phyloP scores from a whole-genome alignment of 2,329 filamentous ascomycete genomes.

The Colletotrichum coccodes region DNA sequence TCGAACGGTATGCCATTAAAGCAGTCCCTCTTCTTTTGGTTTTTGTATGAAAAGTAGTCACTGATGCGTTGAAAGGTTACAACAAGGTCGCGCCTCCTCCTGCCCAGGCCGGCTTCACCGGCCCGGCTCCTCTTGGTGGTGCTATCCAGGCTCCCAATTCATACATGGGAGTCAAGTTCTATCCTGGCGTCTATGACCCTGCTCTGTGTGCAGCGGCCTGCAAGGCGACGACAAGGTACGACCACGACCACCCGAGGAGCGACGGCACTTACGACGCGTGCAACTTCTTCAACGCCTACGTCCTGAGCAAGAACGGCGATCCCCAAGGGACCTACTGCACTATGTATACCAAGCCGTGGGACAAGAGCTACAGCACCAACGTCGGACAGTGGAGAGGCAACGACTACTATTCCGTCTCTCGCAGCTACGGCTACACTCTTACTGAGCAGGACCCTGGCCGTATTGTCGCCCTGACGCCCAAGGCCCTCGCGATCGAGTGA shows the following conservation, averaged over 20 bases:
- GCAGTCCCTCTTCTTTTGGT: too few relatives aligned
- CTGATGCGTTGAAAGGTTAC: neutral
- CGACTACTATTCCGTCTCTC: constrained; percentile 19
- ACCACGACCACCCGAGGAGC: constrained; percentile 5
- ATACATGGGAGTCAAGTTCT: constrained; percentile 19
- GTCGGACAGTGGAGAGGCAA: constrained; percentile 18
- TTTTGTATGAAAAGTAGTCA: neutral
- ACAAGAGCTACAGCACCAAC: constrained; percentile 27
- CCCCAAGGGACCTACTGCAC: constrained; percentile 22
- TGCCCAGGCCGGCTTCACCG: neutral
- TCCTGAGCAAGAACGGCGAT: constrained; percentile 2
- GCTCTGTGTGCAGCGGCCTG: constrained; percentile 15
- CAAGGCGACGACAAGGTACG: constrained; percentile 12
- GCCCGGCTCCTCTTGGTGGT: neutral
- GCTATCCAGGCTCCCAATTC: constrained; percentile 8
- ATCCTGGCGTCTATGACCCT: constrained; percentile 6
- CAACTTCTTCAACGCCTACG: constrained; percentile 30
- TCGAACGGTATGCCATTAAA: constrained; percentile 32
- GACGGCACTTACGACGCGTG: constrained; percentile 26
- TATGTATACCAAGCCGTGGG: constrained; percentile 21
- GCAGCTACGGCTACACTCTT: constrained; percentile 18
- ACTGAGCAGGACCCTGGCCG: neutral
- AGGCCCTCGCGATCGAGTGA: neutral
- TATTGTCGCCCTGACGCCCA: neutral
- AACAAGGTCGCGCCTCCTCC: neutral